Evolutionary conservation across 805 yeast genomes (phyloP), one percentile per base, ranked within the genome.

Genomic region (Wickerhamiella sorbophila): DNA sequence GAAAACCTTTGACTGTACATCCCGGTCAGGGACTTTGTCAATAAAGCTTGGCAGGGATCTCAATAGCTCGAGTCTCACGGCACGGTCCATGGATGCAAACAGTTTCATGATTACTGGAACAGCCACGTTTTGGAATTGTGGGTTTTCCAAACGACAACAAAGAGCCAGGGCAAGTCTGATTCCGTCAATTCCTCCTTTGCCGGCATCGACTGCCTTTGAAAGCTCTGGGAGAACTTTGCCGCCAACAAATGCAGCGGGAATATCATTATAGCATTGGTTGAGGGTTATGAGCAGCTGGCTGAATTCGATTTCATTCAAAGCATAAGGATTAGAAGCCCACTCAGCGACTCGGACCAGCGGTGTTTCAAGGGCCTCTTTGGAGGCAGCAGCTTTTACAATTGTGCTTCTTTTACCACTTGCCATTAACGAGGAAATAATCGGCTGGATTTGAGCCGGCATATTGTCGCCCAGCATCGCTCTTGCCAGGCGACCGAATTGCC

Each of bases 201-300:
- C 53, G 21, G 50, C 27, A 48, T 58, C 29, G 53, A 53, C 39
- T 57, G 52, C 38, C 49, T 51, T 38, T 29, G 45, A 62, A 12
- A 87, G 61, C 50, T 80, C 85, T 0, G 95, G 94, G n/a, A 87
- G 58, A 8, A 85, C 60, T 46, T 71, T 70, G 44, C 71, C 62
- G 33, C 75, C 77, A 31, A 83, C 54, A 56, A 75, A 62, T 50
- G 82, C 66, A 39, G 69, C 44, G 56, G 84, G 70, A 15, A 66
- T 52, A 38, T 63, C 45, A 10, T 22, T 21, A 9, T 14, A 55
- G 24, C 44, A 37, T 14, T 21, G 12, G 15, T 41, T 43, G 33
- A 42, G 34, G n/a, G 42, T 33, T 17, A 35, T 32, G 33, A 44
- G 42, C 20, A 47, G 22, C 36, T 39, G 39, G 15, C 19, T 33